Base-by-base conservation (phyloP, 148 eudicot species). In the Chenopodium berlandieri region DNA sequence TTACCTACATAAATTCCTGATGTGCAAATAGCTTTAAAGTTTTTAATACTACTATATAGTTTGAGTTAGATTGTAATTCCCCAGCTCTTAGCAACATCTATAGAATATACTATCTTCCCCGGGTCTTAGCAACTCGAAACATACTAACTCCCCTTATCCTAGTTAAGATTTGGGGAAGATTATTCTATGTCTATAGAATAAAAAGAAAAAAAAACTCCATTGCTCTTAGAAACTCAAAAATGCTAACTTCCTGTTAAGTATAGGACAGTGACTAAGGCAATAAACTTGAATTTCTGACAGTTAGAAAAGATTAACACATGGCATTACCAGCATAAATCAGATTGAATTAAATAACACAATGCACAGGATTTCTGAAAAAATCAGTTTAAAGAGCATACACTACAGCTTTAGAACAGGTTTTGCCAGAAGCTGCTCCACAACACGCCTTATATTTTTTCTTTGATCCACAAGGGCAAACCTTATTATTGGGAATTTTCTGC, bases 361-460 rank as follows among this genome's bases (percentile, higher is more conserved):
- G 31, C 56, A 62, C 22, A 40, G 9, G 23, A 64, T 27, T 34
- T 30, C 25, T 9, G 20, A 73, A 73, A 19, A 62, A n/a, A 20
- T 4, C 9, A 47, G 32, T 65, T 47, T 10, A 44, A 83, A 78
- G 80, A 81, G 30, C 95, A 85, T 92, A 92, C 96, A 66, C 66
- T 74, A 82, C 69, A 76, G 86, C 75, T 85, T 88, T 90, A 46
- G 88, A 68, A 30, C 86, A 80, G 79, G 91, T 82, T 84, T 79
- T 92, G 56, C 90, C 91, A 13, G 89, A 83, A 81, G 86, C 91
- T 77, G 96, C 37, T 74, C 97, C 98, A 86, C 98, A 95, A 85
- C 98, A 95, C 75, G 93, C 86, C 91, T 95, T 95, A 85, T 92
- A 91, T 83, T 93, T 95, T 89, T 93, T 93, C 86, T 93, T 92